Base-by-base conservation (phyloP, 2,329 filamentous ascomycete genomes). In the Talaromyces sp. region DNA sequence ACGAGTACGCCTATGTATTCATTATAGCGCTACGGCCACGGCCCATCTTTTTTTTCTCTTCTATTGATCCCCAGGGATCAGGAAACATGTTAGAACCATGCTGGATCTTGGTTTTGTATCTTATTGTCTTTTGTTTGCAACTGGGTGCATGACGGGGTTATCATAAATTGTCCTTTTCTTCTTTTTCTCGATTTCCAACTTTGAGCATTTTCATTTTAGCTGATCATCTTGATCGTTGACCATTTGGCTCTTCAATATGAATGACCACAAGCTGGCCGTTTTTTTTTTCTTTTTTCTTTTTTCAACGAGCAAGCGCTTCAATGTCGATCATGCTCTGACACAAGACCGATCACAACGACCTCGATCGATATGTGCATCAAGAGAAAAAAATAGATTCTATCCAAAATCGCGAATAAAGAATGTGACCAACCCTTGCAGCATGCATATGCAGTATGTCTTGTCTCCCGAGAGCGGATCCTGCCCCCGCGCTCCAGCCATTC, bases 91-190 rank as follows among this genome's bases (percentile, higher is more conserved):
- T 24, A 11, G 14, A 46, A 29, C 48, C 48, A 29, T 52, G 48
- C 48, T 29, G 48, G 48, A 10, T 52, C 48, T 29, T 52, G 48
- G 48, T 52, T 52, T 29, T 52, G 48, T 29, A 52, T 52, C 24
- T 52, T 52, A 27, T 29, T 29, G 19, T 64, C 51, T 27, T 57
- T 11, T 46, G 3, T 8, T 26, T 14, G 9, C 43, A 46, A 46
- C 43, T 46, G 43, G 43, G 43, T 46, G 43, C 43, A 46, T 46
- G 55, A 61, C 12, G 14, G 46, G 8, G 60, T 57, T 29, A 59
- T 57, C 14, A 58, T 51, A 9, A 9, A 21, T 24, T 24, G 24
- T 46, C n/a, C 5, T 19, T 9, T n/a, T 21, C 21, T 43, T 17
- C 4, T 43, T 43, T 10, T 43, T 10, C n/a, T n/a, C n/a, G n/a